Conservation (phyloP, 306 rosid species). For the Herpetospermum pedunculosum region DNA sequence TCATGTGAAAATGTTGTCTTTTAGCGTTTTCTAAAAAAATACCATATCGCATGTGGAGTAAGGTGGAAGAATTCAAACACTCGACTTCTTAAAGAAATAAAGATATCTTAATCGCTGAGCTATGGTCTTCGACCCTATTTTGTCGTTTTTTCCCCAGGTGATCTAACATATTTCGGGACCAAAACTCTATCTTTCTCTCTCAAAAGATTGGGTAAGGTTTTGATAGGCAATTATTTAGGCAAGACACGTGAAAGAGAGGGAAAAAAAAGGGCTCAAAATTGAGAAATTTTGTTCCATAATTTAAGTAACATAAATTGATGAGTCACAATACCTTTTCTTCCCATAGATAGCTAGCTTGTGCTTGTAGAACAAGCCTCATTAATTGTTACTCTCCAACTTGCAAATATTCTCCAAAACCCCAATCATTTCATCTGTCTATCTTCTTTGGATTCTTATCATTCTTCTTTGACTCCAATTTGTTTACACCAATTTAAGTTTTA, state of each 20-base stretch:
- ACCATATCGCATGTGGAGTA: too few relatives aligned
- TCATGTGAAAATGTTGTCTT: not conserved
- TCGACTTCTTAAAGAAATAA: too few relatives aligned
- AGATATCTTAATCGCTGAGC: not conserved
- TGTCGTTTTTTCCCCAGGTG: too few relatives aligned
- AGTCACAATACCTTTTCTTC: not conserved
- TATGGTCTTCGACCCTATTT: too few relatives aligned
- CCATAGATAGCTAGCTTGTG: not conserved
- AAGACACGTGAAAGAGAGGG: not conserved
- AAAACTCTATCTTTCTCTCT: not conserved
- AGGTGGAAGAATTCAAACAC: too few relatives aligned
- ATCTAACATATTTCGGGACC: too few relatives aligned
- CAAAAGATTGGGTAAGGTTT: not conserved
- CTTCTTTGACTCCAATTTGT: not conserved
- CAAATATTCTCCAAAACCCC: constrained; percentile 4
- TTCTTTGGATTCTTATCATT: not conserved
- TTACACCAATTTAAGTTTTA: not conserved
- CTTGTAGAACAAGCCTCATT: constrained; percentile 5
- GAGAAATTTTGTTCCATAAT: not conserved
- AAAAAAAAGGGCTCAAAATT: not conserved
- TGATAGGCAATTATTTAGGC: not conserved
- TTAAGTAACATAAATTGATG: constrained; percentile 1
- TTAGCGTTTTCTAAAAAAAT: not conserved
- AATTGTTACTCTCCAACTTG: not conserved
- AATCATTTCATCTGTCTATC: not conserved